Evolutionary conservation across 352 stramenopile species (phyloP), one percentile per base, ranked within the genome.

Genomic region (Proteromonas lacertae): DNA sequence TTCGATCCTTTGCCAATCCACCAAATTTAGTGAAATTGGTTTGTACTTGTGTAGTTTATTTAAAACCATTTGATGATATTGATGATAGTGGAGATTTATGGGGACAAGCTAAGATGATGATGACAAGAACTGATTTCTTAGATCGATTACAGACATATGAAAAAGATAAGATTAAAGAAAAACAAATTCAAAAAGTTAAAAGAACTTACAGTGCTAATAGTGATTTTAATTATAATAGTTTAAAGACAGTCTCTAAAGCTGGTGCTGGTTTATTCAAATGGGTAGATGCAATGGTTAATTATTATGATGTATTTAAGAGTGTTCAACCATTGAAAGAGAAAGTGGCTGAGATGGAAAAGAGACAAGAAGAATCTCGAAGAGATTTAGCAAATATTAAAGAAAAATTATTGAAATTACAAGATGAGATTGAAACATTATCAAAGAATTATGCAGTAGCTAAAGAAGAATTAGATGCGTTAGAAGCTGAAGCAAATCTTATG

Each of bases 131-230:
- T n/a, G n/a, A n/a, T n/a, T n/a, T n/a, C n/a, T n/a, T n/a, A n/a
- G n/a, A n/a, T n/a, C n/a, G n/a, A n/a, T n/a, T n/a, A n/a, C n/a
- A n/a, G n/a, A n/a, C n/a, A n/a, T n/a, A 37, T 16, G n/a, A 2
- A n/a, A n/a, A n/a, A n/a, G n/a, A n/a, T n/a, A n/a, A n/a, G n/a
- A n/a, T n/a, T n/a, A n/a, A n/a, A n/a, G 66, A 70, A 0, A 38
- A 87, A 19, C 92, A 82, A 42, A 47, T 91, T 1, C 90, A 86
- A 44, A 77, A 65, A 29, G 52, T 89, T 22, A 54, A 83, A 0
- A 92, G 77, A 76, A 81, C 71, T 10, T 51, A 90, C 2, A 74
- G 75, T 1, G 73, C 69, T 3, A 40, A 77, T 78, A 59, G 59
- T 57, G 29, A 68, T 62, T 13, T 37, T 86, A 29, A 41, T 67